phyloP scores from a whole-genome alignment of 352 stramenopile species.

The Phytophthora constricta region DNA sequence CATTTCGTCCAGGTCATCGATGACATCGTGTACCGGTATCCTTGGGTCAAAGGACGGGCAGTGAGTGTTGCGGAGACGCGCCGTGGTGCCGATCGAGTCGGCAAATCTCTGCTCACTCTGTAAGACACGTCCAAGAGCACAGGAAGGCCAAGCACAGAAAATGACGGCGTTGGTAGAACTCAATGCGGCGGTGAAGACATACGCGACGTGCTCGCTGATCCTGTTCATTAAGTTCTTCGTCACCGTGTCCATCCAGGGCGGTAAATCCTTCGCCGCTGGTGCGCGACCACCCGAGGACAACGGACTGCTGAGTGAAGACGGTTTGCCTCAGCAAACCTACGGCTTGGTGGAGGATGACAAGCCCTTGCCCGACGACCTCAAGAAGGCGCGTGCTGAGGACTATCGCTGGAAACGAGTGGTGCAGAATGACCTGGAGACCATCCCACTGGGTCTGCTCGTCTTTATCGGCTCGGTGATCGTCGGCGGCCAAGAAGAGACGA shows the following conservation, averaged over 20 bases:
- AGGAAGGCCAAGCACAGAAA: too few species aligned
- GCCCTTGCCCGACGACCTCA: constrained; percentile 36
- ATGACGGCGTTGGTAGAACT: too few species aligned
- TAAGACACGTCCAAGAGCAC: too few species aligned
- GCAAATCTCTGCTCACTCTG: too few species aligned
- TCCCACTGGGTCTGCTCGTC: constrained; percentile 57
- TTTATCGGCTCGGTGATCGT: constrained; percentile 48
- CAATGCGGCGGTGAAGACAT: too few species aligned
- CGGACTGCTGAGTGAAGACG: constrained; percentile 45
- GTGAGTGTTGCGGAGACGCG: too few species aligned
- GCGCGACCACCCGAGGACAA: constrained; percentile 59
- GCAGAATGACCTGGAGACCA: constrained; percentile 66
- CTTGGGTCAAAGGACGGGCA: too few species aligned
- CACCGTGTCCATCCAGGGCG: constrained; percentile 47
- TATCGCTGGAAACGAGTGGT: constrained; percentile 67
- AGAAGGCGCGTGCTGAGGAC: constrained; percentile 46
- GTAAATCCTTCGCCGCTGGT: constrained; percentile 56
- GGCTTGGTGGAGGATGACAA: constrained; percentile 39
- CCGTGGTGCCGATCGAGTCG: too few species aligned
- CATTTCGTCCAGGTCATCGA: too few species aligned
- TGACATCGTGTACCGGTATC: too few species aligned
- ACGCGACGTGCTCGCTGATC: constrained; percentile 53
- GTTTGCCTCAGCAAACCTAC: constrained; percentile 48
- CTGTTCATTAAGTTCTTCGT: constrained; percentile 78
- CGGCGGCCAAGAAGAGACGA: constrained; percentile 31